Evolutionary conservation across 202 grass and related monocot species (phyloP).

Genomic region (Zizania palustris): DNA sequence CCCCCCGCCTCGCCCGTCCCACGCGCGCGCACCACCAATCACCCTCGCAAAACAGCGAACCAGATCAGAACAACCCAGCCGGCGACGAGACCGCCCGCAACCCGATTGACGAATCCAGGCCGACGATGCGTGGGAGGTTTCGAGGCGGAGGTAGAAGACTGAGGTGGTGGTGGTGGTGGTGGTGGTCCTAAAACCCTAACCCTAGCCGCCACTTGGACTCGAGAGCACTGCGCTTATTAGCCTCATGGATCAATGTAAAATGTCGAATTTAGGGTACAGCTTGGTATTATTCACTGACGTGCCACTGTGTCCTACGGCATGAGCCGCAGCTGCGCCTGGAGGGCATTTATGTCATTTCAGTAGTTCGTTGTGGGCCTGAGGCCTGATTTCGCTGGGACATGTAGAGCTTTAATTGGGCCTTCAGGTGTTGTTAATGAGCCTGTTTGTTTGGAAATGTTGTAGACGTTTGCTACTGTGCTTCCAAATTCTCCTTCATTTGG

Average conservation of each 20-base stretch:
- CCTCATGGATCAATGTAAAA: not conserved
- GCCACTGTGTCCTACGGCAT: not conserved
- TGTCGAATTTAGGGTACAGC: not conserved
- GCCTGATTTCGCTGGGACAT: too few species aligned
- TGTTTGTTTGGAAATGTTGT: too few species aligned
- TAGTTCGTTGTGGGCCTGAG: not conserved
- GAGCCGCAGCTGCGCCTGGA: not conserved
- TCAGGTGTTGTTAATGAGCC: too few species aligned
- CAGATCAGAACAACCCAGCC: conserved; percentile 32
- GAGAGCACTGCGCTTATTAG: not conserved
- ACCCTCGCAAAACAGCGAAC: not conserved
- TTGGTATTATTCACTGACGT: not conserved
- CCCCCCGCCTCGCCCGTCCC: not conserved
- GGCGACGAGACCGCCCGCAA: conserved; percentile 44
- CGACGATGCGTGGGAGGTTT: conserved; percentile 44
- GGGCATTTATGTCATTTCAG: not conserved
- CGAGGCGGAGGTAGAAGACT: conserved; percentile 7
- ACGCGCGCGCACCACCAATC: not conserved
- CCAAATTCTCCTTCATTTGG: too few species aligned
- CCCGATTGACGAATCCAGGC: not conserved
- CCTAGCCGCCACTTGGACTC: conserved; percentile 32
- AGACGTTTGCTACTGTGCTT: too few species aligned
- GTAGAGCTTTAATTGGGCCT: too few species aligned
- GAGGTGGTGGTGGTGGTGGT: not conserved
- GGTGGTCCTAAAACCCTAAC: conserved; percentile 35